Evolutionary conservation across 208 protist species (phyloP).

Genomic region (Acanthamoeba rhysodes): DNA sequence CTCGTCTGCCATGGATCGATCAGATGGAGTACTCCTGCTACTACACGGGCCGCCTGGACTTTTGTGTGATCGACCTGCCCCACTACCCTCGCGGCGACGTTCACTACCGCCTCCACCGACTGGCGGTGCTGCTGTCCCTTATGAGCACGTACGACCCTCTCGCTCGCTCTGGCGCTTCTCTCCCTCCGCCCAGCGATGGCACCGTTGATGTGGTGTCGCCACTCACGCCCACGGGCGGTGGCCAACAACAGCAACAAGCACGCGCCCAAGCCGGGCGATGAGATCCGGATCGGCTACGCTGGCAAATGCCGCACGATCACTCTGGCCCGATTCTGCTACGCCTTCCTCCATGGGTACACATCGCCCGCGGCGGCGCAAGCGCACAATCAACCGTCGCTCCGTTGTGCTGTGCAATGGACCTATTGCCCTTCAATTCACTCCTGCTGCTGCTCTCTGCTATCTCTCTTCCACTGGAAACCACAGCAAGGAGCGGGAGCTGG

Average conservation of each 20-base stretch:
- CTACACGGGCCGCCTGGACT: background rate
- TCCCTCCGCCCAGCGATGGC: too few relatives aligned
- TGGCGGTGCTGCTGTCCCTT: background rate
- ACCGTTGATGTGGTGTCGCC: background rate
- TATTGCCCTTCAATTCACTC: background rate
- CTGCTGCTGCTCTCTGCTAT: background rate
- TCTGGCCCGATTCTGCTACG: background rate
- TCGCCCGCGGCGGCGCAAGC: too few relatives aligned
- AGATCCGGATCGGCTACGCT: background rate
- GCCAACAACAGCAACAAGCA: background rate
- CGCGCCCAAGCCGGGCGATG: background rate
- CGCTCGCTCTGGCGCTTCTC: too few relatives aligned
- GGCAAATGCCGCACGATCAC: background rate
- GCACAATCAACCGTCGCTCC: too few relatives aligned
- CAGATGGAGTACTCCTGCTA: background rate
- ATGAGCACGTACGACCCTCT: background rate
- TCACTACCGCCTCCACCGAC: background rate
- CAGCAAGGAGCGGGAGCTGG: background rate
- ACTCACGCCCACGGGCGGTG: background rate
- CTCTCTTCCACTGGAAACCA: too few relatives aligned
- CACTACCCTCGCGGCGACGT: background rate
- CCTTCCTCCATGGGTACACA: background rate
- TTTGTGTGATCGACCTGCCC: background rate
- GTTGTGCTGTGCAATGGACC: background rate
- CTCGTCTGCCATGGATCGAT: background rate